These are phyloP conservation scores for Schizophyllum commune DNA, from an alignment of 1,284 basidiomycete species.

Conservation along the genomic window DNA sequence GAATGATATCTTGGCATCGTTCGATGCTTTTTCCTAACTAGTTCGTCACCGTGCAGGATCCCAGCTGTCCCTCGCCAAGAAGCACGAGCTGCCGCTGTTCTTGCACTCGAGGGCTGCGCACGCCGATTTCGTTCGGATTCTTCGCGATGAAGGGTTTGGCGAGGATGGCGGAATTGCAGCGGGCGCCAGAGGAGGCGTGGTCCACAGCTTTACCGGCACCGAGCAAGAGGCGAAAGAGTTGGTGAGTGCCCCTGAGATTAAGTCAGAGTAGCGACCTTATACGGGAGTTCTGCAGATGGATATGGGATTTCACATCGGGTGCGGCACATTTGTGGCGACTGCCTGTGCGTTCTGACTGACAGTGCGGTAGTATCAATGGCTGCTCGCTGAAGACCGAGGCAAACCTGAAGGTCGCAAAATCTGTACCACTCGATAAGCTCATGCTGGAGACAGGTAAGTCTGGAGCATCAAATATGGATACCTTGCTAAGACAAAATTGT, in stretches of 20 bases:
- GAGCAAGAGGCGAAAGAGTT: slow-evolving; percentile 62
- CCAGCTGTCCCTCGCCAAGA: slow-evolving; percentile 67
- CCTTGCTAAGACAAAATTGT: not conserved
- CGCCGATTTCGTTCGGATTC: slow-evolving; percentile 62
- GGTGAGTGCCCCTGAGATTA: slow-evolving; percentile 31
- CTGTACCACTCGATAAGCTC: slow-evolving; percentile 58
- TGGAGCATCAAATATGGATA: not conserved
- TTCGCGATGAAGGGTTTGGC: slow-evolving; percentile 58
- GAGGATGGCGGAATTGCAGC: slow-evolving; percentile 45
- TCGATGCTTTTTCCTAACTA: slow-evolving; percentile 1
- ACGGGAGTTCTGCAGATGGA: slow-evolving; percentile 33
- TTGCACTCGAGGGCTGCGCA: slow-evolving; percentile 80
- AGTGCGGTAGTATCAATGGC: slow-evolving; percentile 54
- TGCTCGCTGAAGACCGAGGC: slow-evolving; percentile 79
- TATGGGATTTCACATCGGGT: slow-evolving; percentile 69
- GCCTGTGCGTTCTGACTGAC: not conserved
- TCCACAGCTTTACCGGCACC: slow-evolving; percentile 83
- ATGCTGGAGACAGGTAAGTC: slow-evolving; percentile 74
- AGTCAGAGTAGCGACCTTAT: not conserved
- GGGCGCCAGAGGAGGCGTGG: slow-evolving; percentile 67
- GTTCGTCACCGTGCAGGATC: slow-evolving; percentile 24
- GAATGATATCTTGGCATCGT: slow-evolving; percentile 13
- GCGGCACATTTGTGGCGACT: not conserved
- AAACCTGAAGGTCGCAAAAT: slow-evolving; percentile 55
- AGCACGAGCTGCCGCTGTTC: slow-evolving; percentile 74